A percentile compares a stretch with the other conserved stretches of the same genome.
phyloP scores from a whole-genome alignment of 176 grass and related monocot species.

The Juncus inflexus region DNA sequence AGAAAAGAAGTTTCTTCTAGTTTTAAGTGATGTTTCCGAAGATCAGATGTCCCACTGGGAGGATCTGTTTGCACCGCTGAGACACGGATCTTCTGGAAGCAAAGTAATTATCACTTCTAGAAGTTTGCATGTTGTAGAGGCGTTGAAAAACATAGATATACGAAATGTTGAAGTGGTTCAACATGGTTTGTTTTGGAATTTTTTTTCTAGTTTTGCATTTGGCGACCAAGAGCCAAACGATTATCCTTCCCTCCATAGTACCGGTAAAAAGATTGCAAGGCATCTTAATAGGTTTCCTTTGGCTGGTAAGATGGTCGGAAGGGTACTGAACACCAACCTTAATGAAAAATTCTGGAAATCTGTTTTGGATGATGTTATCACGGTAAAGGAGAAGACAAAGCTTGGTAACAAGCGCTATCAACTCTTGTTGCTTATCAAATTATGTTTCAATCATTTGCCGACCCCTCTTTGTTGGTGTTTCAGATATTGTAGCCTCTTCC shows the following conservation, averaged over 20 bases:
- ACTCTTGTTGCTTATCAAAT: conserved; percentile 6
- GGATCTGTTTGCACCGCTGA: conserved; percentile 7
- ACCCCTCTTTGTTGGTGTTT: conserved; percentile 6
- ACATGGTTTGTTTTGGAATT: background rate
- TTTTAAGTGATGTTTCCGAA: conserved; percentile 10
- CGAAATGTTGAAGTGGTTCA: background rate
- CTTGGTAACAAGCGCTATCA: conserved; percentile 3
- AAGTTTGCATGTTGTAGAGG: conserved; percentile 12
- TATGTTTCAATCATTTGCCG: conserved; percentile 11
- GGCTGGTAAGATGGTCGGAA: conserved; percentile 13
- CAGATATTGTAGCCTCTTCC: conserved; percentile 12
- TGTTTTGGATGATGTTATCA: conserved; percentile 6
- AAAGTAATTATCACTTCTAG: conserved; percentile 23
- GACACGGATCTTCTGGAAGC: background rate
- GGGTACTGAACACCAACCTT: conserved; percentile 3
- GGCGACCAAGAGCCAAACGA: background rate
- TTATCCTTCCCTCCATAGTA: background rate
- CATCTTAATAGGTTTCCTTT: conserved; percentile 17
- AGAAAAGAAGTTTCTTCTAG: conserved; percentile 12
- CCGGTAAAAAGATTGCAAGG: background rate
- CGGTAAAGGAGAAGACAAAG: background rate
- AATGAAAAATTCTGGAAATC: background rate
- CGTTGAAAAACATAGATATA: conserved; percentile 5
- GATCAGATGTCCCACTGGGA: conserved; percentile 15
- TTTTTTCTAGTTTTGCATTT: conserved; percentile 15